Evolutionary conservation across 2,329 filamentous ascomycete genomes (phyloP), one percentile per base, ranked within the genome.

Genomic region (Anthostomella pinea): DNA sequence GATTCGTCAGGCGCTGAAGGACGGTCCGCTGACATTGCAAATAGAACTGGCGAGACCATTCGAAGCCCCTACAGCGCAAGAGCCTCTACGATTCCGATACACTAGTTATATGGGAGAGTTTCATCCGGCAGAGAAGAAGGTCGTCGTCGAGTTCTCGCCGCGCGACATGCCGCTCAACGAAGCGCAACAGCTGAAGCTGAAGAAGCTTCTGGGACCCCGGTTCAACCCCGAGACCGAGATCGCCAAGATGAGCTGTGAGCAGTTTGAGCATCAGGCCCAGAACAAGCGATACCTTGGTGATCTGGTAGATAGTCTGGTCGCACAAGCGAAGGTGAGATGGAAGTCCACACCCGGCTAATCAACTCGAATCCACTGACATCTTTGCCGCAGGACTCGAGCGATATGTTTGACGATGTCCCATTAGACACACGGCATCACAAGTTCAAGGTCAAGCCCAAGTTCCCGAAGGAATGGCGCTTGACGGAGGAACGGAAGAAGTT

Each of bases 241-340:
- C 41, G 72, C 96, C 53, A 89, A 87, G 66, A 95, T 98, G 76
- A 89, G 85, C 59, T 87, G 85, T 67, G 93, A 97, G 64, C 81
- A 83, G 59, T 95, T 85, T 62, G 81, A 87, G 58, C 86, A 90
- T 37, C 85, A 88, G 58, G 87, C 90, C 13, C 90, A 97, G 69
- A 98, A 98, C 71, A 98, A 97, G 74, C 81, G 87, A n/a, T 93
- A 93, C 61, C 73, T 98, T 15, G 84, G 81, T 35, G 87, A 95
- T 53, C 65, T 88, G 31, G 77, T 97, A 32, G 72, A 83, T 46
- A 77, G 73, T 32, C 68, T 98, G 48, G 67, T 98, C 41, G 70
- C 68, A 6, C 81, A 87, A 58, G 88, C 90, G 40, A 86, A 81
- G 69, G 77, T 77, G 64, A n/a, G n/a, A n/a, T n/a, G n/a, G n/a